These are phyloP conservation scores for Haplosporangium gracile DNA, from an alignment of 192 early-diverging fungal genomes.

Conservation along the genomic window DNA sequence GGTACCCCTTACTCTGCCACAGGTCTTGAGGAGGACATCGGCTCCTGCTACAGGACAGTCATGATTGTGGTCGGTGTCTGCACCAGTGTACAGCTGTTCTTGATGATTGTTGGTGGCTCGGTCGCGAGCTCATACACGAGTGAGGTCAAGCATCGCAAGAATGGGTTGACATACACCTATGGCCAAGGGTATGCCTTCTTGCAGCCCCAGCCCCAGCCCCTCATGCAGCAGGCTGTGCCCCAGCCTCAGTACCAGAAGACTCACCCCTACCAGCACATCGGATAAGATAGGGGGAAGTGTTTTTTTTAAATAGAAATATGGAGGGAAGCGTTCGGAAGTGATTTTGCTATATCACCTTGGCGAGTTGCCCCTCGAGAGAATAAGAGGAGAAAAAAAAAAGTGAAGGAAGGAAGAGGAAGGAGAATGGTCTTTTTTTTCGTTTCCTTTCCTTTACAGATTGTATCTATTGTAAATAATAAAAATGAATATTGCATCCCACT, in stretches of 20 bases:
- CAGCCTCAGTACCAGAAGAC: constrained; percentile 7
- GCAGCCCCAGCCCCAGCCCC: background rate
- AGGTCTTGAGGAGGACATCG: constrained; percentile 18
- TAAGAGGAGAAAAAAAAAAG: background rate
- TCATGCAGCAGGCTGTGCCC: background rate
- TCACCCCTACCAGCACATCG: constrained; percentile 34
- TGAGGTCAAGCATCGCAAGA: constrained; percentile 36
- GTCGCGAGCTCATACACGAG: constrained; percentile 45
- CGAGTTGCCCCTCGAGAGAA: background rate
- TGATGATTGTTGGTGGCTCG: constrained; percentile 42
- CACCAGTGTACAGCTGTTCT: constrained; percentile 12
- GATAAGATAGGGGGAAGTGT: background rate
- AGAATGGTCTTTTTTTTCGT: background rate
- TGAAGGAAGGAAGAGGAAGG: background rate
- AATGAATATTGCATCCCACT: background rate
- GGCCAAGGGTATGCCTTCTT: constrained; percentile 32
- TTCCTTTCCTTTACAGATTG: background rate
- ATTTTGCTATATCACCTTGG: background rate
- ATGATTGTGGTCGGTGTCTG: constrained; percentile 21
- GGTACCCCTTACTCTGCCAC: background rate
- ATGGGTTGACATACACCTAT: constrained; percentile 16
- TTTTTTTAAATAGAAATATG: background rate
- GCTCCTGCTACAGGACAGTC: constrained; percentile 8
- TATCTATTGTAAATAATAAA: constrained; percentile 14
- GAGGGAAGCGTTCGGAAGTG: background rate